phyloP scores from a whole-genome alignment of 805 yeast species.

The Vanderwaltozyma verrucispora region DNA sequence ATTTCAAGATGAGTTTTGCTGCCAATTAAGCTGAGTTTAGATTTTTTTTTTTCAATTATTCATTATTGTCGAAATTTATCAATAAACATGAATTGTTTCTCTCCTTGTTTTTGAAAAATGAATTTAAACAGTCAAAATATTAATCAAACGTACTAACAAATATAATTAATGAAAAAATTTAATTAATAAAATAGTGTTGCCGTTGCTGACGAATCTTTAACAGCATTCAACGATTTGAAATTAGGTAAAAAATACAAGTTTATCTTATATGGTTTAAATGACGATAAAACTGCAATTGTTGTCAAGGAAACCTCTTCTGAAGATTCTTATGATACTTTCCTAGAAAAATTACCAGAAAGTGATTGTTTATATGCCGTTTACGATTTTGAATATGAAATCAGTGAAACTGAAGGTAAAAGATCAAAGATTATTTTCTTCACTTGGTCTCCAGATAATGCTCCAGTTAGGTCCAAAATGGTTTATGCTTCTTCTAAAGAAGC shows the following conservation, averaged over 20 bases:
- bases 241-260: constrained; percentile 84
- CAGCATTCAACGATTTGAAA: constrained; percentile 92
- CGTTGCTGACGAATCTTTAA: constrained; percentile 81
- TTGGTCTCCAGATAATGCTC: constrained; percentile 98
- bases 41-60: too few relatives aligned
- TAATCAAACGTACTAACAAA: too few relatives aligned
- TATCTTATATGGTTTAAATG: constrained; percentile 72
- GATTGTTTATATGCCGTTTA: constrained; percentile 95
- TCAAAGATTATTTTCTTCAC: constrained; percentile 60
- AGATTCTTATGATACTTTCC: constrained; percentile 70
- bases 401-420: constrained; percentile 90
- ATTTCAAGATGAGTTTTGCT: not conserved
- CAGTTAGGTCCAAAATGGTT: constrained; percentile 92
- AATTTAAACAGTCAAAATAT: too few relatives aligned
- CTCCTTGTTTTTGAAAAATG: too few relatives aligned
- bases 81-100: not conserved
- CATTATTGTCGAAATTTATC: not conserved
- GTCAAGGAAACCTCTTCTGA: constrained; percentile 77
- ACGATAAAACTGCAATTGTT: constrained; percentile 78
- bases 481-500: constrained; percentile 98
- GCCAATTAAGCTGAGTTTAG: too few relatives aligned
- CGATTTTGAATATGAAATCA: constrained; percentile 90
- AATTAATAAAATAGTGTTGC: constrained; percentile 46
- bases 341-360: constrained; percentile 85
- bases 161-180: not conserved